phyloP scores from a whole-genome alignment of 345 rosid species.

The Moricandia arvensis region DNA sequence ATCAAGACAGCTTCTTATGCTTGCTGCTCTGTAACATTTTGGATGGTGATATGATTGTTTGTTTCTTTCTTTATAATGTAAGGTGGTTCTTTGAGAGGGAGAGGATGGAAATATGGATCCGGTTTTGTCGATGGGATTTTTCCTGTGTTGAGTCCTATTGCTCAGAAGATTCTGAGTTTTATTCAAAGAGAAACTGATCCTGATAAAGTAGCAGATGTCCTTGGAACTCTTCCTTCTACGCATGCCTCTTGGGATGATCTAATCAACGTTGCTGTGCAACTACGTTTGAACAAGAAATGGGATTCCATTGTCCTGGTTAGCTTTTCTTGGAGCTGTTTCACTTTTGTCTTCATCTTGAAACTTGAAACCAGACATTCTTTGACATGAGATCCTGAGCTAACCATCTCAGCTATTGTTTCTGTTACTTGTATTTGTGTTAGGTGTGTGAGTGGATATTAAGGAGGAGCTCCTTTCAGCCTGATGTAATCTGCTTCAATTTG shows the following conservation, averaged over 20 bases:
- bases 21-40: neutral
- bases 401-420: no score
- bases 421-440: conserved; percentile 33
- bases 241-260: conserved; percentile 88
- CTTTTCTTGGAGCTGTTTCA: neutral
- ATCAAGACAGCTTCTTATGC: neutral
- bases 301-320: conserved; percentile 64
- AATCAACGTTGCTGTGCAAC: conserved; percentile 74
- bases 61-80: neutral
- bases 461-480: conserved; percentile 80
- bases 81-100: conserved; percentile 89
- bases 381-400: neutral
- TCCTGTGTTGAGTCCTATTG: conserved; percentile 78
- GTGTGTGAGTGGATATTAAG: conserved; percentile 80
- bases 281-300: conserved; percentile 78
- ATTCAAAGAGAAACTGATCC: conserved; percentile 52
- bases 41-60: neutral
- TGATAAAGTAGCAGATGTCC: conserved; percentile 45
- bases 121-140: conserved; percentile 94
- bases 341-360: neutral
- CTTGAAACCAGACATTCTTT: neutral
- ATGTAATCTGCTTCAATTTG: conserved; percentile 83
- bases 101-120: conserved; percentile 96
- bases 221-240: conserved; percentile 64
- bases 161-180: conserved; percentile 65